These are phyloP conservation scores for Trichosanthes cucumerina DNA, from an alignment of 306 rosid species.

Conservation along the genomic window DNA sequence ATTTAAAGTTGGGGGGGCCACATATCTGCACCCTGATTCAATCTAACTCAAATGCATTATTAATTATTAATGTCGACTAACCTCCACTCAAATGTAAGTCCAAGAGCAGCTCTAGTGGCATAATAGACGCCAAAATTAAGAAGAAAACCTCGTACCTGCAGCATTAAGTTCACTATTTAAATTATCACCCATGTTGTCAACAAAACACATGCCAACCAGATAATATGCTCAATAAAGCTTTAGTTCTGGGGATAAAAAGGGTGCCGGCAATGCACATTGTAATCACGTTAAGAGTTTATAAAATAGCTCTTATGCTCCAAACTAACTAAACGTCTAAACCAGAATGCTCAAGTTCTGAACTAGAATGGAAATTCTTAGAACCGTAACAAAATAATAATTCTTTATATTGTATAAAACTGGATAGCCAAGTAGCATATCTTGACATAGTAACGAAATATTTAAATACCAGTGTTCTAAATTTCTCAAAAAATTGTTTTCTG, in stretches of 20 bases:
- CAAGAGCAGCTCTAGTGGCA: slow-evolving; percentile 94
- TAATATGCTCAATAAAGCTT: neutral
- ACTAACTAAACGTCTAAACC: neutral
- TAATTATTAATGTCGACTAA: slow-evolving; percentile 27
- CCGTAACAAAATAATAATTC: neutral
- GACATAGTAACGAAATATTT: neutral
- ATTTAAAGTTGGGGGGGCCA: neutral
- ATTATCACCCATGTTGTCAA: neutral
- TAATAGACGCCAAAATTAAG: slow-evolving; percentile 93
- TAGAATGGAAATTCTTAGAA: neutral
- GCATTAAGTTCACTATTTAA: slow-evolving; percentile 12
- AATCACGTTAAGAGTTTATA: neutral
- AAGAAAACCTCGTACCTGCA: slow-evolving; percentile 92
- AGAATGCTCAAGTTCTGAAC: neutral
- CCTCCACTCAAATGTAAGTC: slow-evolving; percentile 93
- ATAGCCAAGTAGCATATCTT: neutral
- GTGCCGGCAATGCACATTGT: neutral
- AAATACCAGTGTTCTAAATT: neutral
- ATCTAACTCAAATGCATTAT: slow-evolving; percentile 10
- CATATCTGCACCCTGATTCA: slow-evolving; percentile 1
- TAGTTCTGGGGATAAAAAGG: neutral
- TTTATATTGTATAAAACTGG: neutral
- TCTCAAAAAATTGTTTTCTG: neutral
- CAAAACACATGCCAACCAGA: neutral
- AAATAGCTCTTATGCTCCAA: neutral